Evolutionary conservation across 1,284 basidiomycete species (phyloP), one percentile per base, ranked within the genome.

Genomic region (Apiotrichum montevideense): DNA sequence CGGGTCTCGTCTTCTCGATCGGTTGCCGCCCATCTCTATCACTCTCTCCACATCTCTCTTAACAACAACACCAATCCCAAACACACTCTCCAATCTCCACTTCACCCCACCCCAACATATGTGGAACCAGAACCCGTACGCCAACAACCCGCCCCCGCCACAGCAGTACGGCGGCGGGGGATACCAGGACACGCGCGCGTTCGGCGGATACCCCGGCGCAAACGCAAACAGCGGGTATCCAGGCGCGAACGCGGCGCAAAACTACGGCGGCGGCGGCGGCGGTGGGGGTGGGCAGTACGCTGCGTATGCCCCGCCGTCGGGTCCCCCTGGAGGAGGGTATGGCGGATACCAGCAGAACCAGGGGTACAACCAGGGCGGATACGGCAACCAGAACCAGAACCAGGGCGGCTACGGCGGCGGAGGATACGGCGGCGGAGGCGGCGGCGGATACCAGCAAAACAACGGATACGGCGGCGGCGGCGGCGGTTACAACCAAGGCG

Each of bases 131-230:
- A 58, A 55, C 46, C 48, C 35, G 7, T 58, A 58, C 53, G 42
- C 48, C 11, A 55, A 55, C 53, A 58, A 58, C 57, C 57, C 57
- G 11, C 57, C 57, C 49, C 57, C 56, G 6, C 56, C 56, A 3
- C 56, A 51, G 40, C 37, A 52, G 49, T 37, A 46, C 45, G 45
- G 45, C 32, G 35, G 21, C 47, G 29, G 29, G 4, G 48, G 48
- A 13, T 50, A 50, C 48, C 37, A 11, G 10, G 33, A 29, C 3
- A 34, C 47, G n/a, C n/a, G 39, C 40, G 41, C 41, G 11, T 42
- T 42, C 32, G 44, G 49, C 40, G 49, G 40, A 6, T 42, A 50
- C 39, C 49, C 37, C 11, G 49, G 49, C 10, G 29, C 21, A 13
- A 41, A 50, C 49, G 29, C 39, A 3, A 21, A 37, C 48, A n/a